A percentile compares a stretch with the other conserved stretches of the same genome.
These are phyloP conservation scores for Glycine soja DNA, from an alignment of 306 rosid genomes.

Conservation along the genomic window DNA sequence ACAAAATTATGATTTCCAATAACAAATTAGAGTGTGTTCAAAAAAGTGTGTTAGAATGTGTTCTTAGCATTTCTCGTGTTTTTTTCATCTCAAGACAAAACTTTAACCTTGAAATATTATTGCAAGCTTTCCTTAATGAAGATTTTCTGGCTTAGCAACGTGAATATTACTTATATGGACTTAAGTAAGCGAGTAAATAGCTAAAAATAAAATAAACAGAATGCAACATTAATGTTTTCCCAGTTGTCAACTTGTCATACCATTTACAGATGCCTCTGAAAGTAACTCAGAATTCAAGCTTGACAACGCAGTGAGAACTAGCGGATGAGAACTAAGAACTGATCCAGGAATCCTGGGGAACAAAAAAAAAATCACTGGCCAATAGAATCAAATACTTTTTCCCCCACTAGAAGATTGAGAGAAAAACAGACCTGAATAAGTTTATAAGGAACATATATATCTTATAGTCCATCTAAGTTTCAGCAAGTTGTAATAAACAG, in stretches of 20 bases:
- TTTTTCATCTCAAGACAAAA: too few species aligned
- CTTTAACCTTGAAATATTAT: too few species aligned
- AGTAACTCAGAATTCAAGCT: slow-evolving; percentile 89
- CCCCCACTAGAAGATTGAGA: slow-evolving; percentile 2
- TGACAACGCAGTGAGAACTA: slow-evolving; percentile 91
- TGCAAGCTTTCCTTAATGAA: too few species aligned
- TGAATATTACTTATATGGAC: too few species aligned
- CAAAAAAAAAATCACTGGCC: neutral
- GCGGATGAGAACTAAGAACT: slow-evolving; percentile 88
- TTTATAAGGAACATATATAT: neutral
- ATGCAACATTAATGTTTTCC: slow-evolving; percentile 13
- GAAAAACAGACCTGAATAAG: neutral
- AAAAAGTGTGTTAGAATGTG: too few species aligned
- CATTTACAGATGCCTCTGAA: slow-evolving; percentile 98
- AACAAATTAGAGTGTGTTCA: too few species aligned
- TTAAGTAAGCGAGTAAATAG: too few species aligned
- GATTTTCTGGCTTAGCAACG: too few species aligned
- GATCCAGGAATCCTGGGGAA: slow-evolving; percentile 90
- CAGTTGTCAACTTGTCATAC: slow-evolving; percentile 55
- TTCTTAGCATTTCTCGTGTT: too few species aligned
- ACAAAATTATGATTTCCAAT: too few species aligned
- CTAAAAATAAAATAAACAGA: neutral
- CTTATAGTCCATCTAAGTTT: slow-evolving; percentile 29
- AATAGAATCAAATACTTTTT: slow-evolving; percentile 17
- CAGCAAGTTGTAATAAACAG: slow-evolving; percentile 24